Base-by-base conservation (phyloP, 75 land plant genomes). In the Sequoia sempervirens region DNA sequence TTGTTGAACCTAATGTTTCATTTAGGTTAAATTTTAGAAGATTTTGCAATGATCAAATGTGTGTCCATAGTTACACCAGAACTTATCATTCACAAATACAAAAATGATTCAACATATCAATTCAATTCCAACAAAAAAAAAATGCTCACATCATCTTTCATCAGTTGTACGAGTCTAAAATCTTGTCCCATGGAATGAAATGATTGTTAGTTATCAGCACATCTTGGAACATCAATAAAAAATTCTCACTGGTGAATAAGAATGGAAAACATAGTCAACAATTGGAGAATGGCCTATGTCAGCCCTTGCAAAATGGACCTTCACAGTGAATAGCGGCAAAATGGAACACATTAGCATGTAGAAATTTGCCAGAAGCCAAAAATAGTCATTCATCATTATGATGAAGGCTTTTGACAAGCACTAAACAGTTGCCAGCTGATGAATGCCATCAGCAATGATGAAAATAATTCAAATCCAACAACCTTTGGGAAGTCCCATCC, bases 401-500 rank as follows among this genome's bases (percentile, higher is more conserved):
- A 76, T 17, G 85, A 89, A 4, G 94, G 98, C 87, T 92, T 96
- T 82, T 96, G 98, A 76, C 98, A 96, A 56, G 98, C 96, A 83
- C 87, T 69, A 78, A 94, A 92, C 18, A 94, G 93, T 47, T 95
- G 96, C 93, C 98, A 96, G 50, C 96, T 94, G 74, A 96, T 86
- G 75, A 96, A 88, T 74, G 94, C 96, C 93, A 96, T 91, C 73
- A 84, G 87, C 45, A 91, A 75, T 9, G 98, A 94, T 12, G 96
- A 88, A 28, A 87, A 88, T 5, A 96, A 81, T 83, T 94, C 94
- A 85, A 96, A 96, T 47, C 93, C 94, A 15, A 96, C 98, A 4
- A 94, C 93, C 56, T 89, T 87, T n/a, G 93, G 93, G 20, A 94
- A 88, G 80, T 94, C 94, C 98, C 98, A 96, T 3, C 90, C 91